These are phyloP conservation scores for Fonsecaea nubica DNA, from an alignment of 2,329 filamentous ascomycete species.

Conservation along the genomic window DNA sequence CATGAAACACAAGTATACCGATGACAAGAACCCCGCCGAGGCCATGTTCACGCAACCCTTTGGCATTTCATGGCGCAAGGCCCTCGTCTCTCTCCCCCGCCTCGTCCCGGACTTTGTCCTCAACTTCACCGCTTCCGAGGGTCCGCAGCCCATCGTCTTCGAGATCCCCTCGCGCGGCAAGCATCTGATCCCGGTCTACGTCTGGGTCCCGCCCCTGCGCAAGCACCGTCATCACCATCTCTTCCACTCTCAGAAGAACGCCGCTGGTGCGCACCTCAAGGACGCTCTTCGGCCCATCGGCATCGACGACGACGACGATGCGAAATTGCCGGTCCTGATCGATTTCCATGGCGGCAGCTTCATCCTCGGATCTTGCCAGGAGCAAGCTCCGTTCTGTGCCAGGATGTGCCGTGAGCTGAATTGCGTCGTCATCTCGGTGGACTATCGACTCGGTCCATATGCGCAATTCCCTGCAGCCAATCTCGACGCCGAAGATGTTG, in stretches of 20 bases:
- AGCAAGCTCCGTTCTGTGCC: conserved; percentile 55
- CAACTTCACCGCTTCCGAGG: conserved; percentile 38
- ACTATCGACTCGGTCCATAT: conserved; percentile 57
- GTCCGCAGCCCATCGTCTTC: conserved; percentile 38
- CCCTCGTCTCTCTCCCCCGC: conserved; percentile 38
- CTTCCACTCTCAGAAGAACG: conserved; percentile 18
- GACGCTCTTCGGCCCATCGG: conserved; percentile 16
- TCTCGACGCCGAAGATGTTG: conserved; percentile 56
- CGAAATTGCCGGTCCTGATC: conserved; percentile 37
- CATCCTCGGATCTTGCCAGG: conserved; percentile 39
- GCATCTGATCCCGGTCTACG: conserved; percentile 39
- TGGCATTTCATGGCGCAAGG: conserved; percentile 37
- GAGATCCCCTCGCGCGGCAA: conserved; percentile 37
- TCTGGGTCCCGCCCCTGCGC: conserved; percentile 36
- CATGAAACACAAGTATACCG: conserved; percentile 23
- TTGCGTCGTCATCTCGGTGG: conserved; percentile 54
- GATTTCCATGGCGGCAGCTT: conserved; percentile 41
- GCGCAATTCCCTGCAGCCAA: conserved; percentile 56
- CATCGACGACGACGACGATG: conserved; percentile 22
- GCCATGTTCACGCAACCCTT: conserved; percentile 22
- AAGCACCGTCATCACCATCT: conserved; percentile 16
- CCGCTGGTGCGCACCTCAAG: conserved; percentile 28
- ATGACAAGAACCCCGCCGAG: conserved; percentile 13
- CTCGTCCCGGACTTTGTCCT: conserved; percentile 38
- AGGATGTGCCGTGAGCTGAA: conserved; percentile 53